Conservation (phyloP, 306 rosid species). For the Senna tora region DNA sequence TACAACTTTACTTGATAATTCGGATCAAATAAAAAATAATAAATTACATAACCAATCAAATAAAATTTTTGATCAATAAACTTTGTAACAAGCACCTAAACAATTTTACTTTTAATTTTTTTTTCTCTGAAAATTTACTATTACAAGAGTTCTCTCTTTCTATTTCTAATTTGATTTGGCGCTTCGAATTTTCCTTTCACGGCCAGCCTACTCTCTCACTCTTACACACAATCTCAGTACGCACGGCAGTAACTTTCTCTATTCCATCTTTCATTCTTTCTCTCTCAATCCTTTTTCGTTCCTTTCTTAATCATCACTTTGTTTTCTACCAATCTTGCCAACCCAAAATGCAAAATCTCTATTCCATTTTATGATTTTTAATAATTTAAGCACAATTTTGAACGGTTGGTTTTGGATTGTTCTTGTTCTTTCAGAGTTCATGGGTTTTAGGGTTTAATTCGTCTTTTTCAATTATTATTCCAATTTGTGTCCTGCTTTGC, state of each 20-base stretch:
- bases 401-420: background rate
- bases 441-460: conserved; percentile 14
- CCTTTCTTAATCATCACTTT: background rate
- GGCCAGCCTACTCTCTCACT: background rate
- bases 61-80: too few species aligned
- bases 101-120: too few species aligned
- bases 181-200: conserved; percentile 13
- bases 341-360: background rate
- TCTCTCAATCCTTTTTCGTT: background rate
- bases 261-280: background rate
- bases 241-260: too few species aligned
- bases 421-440: background rate
- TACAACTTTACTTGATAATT: too few species aligned
- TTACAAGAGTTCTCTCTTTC: too few species aligned
- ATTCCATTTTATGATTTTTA: background rate
- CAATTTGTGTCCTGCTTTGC: background rate
- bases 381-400: background rate
- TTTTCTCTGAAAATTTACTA: too few species aligned
- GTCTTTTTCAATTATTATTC: background rate
- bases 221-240: conserved; percentile 18
- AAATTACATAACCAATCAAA: too few species aligned
- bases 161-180: too few species aligned
- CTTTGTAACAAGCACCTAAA: too few species aligned
- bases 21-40: too few species aligned
- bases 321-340: conserved; percentile 11